Evolutionary conservation across 2,329 filamentous ascomycete species (phyloP).

Genomic region (Cryphonectria radicalis): DNA sequence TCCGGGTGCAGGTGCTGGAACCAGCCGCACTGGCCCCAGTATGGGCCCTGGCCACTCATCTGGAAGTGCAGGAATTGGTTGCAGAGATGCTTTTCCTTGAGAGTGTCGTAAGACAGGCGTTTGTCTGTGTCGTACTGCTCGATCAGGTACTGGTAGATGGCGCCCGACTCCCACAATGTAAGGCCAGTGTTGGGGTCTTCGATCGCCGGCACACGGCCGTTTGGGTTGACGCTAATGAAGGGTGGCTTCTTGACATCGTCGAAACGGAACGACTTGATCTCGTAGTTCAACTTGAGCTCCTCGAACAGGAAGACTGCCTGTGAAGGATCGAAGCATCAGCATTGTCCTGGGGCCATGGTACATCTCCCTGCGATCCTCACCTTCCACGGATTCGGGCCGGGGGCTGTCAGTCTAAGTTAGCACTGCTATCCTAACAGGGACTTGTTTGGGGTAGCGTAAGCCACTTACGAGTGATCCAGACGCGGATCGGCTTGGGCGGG

Average conservation of each 20-base stretch:
- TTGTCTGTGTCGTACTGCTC: slow-evolving; percentile 35
- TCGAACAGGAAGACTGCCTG: slow-evolving; percentile 42
- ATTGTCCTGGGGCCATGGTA: no score
- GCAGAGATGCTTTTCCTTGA: slow-evolving; percentile 31
- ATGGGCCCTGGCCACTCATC: slow-evolving; percentile 48
- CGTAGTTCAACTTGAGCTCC: slow-evolving; percentile 44
- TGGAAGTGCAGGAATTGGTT: slow-evolving; percentile 48
- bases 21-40: slow-evolving; percentile 44
- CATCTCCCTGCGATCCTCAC: not conserved
- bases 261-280: slow-evolving; percentile 32
- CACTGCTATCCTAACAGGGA: no score
- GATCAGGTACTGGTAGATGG: slow-evolving; percentile 35
- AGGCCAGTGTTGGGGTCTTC: slow-evolving; percentile 42
- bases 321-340: not conserved
- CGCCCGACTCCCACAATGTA: slow-evolving; percentile 36
- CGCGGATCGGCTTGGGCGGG: no score
- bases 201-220: slow-evolving; percentile 40
- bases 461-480: no score
- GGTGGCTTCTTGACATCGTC: slow-evolving; percentile 35
- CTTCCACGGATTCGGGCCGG: not conserved
- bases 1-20: slow-evolving; percentile 42
- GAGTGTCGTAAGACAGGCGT: slow-evolving; percentile 30
- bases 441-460: no score
- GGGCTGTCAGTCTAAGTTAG: no score
- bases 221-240: slow-evolving; percentile 40